These are phyloP conservation scores for Teratosphaeria destructans DNA, from an alignment of 2,329 filamentous ascomycete species.

Conservation along the genomic window DNA sequence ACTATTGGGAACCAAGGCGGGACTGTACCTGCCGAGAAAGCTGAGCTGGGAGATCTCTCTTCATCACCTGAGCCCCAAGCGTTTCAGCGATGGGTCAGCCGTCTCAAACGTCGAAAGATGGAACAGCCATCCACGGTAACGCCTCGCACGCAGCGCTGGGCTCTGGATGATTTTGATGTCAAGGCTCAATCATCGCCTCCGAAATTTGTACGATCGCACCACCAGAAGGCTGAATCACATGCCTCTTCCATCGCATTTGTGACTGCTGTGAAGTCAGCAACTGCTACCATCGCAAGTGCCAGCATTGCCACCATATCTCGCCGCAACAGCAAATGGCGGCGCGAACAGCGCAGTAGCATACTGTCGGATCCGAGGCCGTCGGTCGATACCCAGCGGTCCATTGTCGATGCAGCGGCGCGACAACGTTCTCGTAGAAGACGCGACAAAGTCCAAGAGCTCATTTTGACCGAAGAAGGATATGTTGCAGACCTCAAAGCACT, in stretches of 20 bases:
- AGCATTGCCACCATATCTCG: slow-evolving; percentile 57
- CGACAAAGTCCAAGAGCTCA: slow-evolving; percentile 72
- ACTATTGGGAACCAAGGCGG: not conserved
- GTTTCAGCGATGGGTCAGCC: slow-evolving; percentile 66
- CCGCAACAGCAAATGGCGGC: slow-evolving; percentile 44
- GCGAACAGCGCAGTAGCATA: slow-evolving; percentile 48
- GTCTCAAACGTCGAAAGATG: slow-evolving; percentile 49
- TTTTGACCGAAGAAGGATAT: slow-evolving; percentile 79
- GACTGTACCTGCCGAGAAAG: not conserved
- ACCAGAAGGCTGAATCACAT: slow-evolving; percentile 45
- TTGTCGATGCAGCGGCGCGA: slow-evolving; percentile 58
- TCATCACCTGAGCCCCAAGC: slow-evolving; percentile 27
- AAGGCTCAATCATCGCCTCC: not conserved
- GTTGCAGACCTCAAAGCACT: slow-evolving; percentile 78
- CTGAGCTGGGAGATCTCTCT: not conserved
- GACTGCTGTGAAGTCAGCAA: slow-evolving; percentile 70
- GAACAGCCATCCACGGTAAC: slow-evolving; percentile 31
- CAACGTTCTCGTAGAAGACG: slow-evolving; percentile 65
- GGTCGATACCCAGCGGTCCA: slow-evolving; percentile 43
- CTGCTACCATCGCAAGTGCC: slow-evolving; percentile 62
- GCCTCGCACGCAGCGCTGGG: slow-evolving; percentile 26
- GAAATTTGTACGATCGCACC: slow-evolving; percentile 9
- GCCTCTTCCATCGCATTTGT: slow-evolving; percentile 71
- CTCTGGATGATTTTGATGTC: slow-evolving; percentile 26
- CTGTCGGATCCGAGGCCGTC: slow-evolving; percentile 56